Conservation (phyloP, 495 filamentous ascomycete genomes). For the Podospora appendiculata region DNA sequence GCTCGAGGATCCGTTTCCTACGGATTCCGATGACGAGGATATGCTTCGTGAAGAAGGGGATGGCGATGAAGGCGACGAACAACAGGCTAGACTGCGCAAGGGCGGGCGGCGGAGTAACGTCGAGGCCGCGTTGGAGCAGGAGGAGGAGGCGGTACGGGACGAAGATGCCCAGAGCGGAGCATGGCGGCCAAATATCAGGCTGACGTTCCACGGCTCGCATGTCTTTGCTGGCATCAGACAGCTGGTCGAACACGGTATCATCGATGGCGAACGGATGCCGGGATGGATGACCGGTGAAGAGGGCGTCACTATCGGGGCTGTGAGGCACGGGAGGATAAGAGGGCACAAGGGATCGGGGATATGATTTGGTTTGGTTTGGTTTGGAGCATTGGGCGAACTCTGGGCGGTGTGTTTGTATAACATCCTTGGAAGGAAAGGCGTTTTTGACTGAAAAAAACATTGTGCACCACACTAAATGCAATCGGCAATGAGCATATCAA, state of each 20-base stretch:
- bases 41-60: slow-evolving; percentile 1
- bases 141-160: slow-evolving; percentile 9
- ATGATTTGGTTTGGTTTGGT: slow-evolving; percentile 13
- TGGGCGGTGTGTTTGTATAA: not conserved
- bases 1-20: slow-evolving; percentile 48
- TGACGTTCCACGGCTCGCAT: slow-evolving; percentile 66
- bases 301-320: slow-evolving; percentile 62
- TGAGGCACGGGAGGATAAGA: slow-evolving; percentile 53
- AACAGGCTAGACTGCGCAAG: not conserved
- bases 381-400: not conserved
- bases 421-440: not conserved
- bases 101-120: not conserved
- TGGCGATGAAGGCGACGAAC: slow-evolving; percentile 22
- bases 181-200: slow-evolving; percentile 52
- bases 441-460: not conserved
- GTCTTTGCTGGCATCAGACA: slow-evolving; percentile 75
- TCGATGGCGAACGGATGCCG: slow-evolving; percentile 71
- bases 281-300: slow-evolving; percentile 91
- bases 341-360: slow-evolving; percentile 41
- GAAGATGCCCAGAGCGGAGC: slow-evolving; percentile 22
- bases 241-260: slow-evolving; percentile 63
- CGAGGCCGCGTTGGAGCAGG: not conserved
- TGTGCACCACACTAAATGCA: not conserved
- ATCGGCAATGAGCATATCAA: no score
- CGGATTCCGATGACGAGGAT: slow-evolving; percentile 9